Base-by-base conservation (phyloP, 306 rosid genomes). In the Fragaria nilgerrensis region DNA sequence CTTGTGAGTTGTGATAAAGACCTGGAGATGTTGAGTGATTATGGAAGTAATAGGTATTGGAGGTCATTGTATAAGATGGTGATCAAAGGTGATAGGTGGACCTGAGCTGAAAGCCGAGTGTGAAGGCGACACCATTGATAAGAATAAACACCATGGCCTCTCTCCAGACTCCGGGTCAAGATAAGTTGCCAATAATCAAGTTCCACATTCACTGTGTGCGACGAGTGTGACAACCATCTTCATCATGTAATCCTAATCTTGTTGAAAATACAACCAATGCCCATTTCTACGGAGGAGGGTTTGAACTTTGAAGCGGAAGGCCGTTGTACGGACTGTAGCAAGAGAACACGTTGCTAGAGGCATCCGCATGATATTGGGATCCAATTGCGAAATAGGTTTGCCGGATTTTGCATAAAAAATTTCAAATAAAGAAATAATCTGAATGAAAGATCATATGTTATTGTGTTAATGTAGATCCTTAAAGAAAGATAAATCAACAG, bases 51-150 rank as follows among this genome's bases (percentile, higher is more conserved):
- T 15, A 37, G 22, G 71, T 71, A 5, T 5, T 48, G 59, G 23
- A 19, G 9, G 43, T 19, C 45, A 71, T 49, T 29, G 58, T 1
- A 11, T 11, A 48, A 71, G 62, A 76, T 9, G 1, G 6, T 65
- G 25, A 48, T 43, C 17, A 59, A 14, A 65, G 37, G 6, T 34
- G 64, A 64, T 32, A 36, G 73, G 72, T 64, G 79, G 72, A 34
- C 79, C 79, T 10, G 11, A 29, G 16, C 5, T 25, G 77, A 47
- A 55, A 73, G 65, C 22, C 23, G 58, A 36, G 11, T 45, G 7
- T 4, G 37, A 12, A 12, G 44, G 79, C 12, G 79, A 64, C 72
- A 20, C 17, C 41, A n/a, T 32, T 64, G 72, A 49, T 15, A 64
- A 65, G 15, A 34, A 63, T 7, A 61, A 20, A 25, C 56, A 47